These are phyloP conservation scores for Podila clonocystis DNA, from an alignment of 192 early-diverging fungal genomes.

Conservation along the genomic window DNA sequence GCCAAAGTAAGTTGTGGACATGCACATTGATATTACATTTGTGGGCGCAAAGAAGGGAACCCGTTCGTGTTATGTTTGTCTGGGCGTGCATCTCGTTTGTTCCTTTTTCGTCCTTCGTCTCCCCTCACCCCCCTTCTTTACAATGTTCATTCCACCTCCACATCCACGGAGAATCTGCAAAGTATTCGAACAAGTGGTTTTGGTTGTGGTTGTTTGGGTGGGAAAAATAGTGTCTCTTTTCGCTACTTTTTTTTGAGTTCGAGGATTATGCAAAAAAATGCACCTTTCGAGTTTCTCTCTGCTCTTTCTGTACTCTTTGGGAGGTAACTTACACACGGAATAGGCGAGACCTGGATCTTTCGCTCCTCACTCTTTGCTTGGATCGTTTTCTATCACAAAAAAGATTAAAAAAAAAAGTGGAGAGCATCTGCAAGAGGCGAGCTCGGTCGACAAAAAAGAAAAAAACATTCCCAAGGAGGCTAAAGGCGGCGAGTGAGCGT, in stretches of 20 bases:
- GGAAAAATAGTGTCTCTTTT: neutral
- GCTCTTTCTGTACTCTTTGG: neutral
- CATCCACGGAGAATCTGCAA: neutral
- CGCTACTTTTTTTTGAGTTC: neutral
- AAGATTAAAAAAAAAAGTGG: too few relatives aligned
- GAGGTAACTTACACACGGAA: neutral
- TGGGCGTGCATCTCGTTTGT: neutral
- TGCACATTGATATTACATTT: neutral
- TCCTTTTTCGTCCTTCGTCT: neutral
- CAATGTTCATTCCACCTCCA: too few relatives aligned
- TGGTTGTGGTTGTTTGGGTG: neutral
- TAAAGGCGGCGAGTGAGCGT: neutral
- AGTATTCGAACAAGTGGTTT: too few relatives aligned
- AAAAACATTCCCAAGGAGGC: too few relatives aligned
- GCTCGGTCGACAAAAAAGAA: too few relatives aligned
- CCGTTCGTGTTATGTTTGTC: neutral
- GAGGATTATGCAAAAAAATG: neutral
- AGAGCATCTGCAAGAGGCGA: too few relatives aligned
- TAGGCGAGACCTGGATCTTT: neutral
- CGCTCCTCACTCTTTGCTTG: too few relatives aligned
- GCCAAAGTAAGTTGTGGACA: conserved; percentile 49
- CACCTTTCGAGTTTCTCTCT: neutral
- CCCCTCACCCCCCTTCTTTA: neutral
- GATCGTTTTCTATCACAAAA: too few relatives aligned
- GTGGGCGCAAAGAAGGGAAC: neutral